Evolutionary conservation across 345 rosid species (phyloP).

Genomic region (Sisymbrium altissimum): DNA sequence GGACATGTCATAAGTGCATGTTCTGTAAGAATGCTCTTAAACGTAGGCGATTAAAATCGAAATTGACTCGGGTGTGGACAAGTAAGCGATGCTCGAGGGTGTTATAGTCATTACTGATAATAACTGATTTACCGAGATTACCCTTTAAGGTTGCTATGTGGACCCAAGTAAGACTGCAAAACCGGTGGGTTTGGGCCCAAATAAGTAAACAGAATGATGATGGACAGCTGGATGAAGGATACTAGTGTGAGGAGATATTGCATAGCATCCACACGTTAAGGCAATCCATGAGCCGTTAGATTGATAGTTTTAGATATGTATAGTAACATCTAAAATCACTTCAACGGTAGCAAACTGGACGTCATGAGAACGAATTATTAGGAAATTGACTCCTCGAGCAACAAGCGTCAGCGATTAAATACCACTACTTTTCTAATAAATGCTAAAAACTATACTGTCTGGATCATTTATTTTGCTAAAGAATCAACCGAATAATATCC

Average conservation of each 20-base stretch:
- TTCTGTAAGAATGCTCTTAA: not conserved
- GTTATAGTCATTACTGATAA: not conserved
- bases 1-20: slow-evolving; percentile 14
- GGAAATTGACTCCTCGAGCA: not conserved
- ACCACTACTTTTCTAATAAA: too few species aligned
- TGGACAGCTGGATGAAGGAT: not conserved
- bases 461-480: too few species aligned
- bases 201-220: too few species aligned
- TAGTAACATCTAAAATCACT: too few species aligned
- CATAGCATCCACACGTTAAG: not conserved
- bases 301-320: not conserved
- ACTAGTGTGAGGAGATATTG: not conserved
- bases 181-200: not conserved
- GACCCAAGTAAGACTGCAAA: too few species aligned
- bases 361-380: not conserved
- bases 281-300: not conserved
- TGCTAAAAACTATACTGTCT: too few species aligned
- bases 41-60: not conserved
- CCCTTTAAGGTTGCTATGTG: not conserved
- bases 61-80: slow-evolving; percentile 20
- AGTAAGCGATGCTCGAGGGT: not conserved
- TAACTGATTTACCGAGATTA: too few species aligned
- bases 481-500: not conserved
- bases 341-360: not conserved
- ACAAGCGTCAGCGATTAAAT: not conserved